Evolutionary conservation across 1,284 basidiomycete genomes (phyloP), one percentile per base, ranked within the genome.

Genomic region (Mycena citricolor): DNA sequence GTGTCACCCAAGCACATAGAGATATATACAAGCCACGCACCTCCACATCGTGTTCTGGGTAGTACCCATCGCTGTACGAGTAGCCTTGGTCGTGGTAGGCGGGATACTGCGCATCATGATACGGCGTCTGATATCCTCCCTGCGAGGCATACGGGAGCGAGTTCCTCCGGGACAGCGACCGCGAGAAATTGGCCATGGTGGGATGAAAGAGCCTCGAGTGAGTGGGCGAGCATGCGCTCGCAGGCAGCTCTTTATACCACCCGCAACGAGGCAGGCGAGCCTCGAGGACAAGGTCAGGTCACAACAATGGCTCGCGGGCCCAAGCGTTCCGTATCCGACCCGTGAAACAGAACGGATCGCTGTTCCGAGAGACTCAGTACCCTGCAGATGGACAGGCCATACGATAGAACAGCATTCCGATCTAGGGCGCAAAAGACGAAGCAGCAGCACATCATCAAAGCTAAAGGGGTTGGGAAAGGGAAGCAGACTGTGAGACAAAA

Each of bases 181-280:
- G 36, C 25, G 23, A 19, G 36, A 25, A 26, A 38, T 38, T 22
- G 29, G 36, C 25, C 36, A 38, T 38, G 8, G 36, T 31, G 39
- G 36, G 42, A 42, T 42, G 22, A n/a, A n/a, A n/a, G n/a, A 39
- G 44, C 45, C 44, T 52, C 39, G 20, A 14, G 35, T 25, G 29
- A 31, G 24, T 39, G 14, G 23, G 11, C n/a, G 30, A 31, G 24
- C 33, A 10, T 23, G 30, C 19, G 30, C 30, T 39, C 28, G 39
- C 24, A 5, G 24, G n/a, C 25, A 42, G 22, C 36, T 36, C 32
- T 49, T 46, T 52, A 49, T 52, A 47, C 11, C 30, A 4, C 24
- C 14, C 17, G 49, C 51, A 52, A 52, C 47, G 51, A 52, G 51
- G 51, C 51, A 52, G 43, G 39, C 38, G n/a, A 26, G 47, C 51